Evolutionary conservation across 768 basidiomycete species (phyloP), one percentile per base, ranked within the genome.

Genomic region (Phaffia australis): DNA sequence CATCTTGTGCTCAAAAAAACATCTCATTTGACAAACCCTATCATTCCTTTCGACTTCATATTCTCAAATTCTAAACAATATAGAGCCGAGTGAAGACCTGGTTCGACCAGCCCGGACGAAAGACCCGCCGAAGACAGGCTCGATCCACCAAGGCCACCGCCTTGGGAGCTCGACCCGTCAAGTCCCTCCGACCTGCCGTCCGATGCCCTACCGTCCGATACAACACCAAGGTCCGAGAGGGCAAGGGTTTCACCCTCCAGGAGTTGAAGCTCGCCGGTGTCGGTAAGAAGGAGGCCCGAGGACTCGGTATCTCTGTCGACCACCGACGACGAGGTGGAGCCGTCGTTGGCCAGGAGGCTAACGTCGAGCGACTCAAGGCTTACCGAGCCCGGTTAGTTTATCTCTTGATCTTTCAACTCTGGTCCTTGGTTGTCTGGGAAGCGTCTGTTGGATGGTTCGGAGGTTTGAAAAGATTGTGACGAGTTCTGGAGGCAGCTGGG

Each of bases 101-200:
- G 93, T 98, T 98, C 78, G 88, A 98, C 82, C 95, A 99, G 80
- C 91, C 95, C 65, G 94, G 93, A 58, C 88, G 89, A 77, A 98
- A 98, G 81, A 87, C 92, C 78, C 88, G 89, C 78, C 84, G 95
- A 77, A 88, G 95, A 77, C 85, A 81, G 56, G 90, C 92, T 54
- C 89, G 95, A 79, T 87, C 90, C 79, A 80, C 81, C 73, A 98
- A 95, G 81, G 90, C 91, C 65, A 83, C 90, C 56, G 77, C 84
- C 69, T 87, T 95, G 65, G 95, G 95, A 72, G 89, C 91, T 71
- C 89, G 90, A 75, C 95, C 89, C 55, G 84, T 90, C 70, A 71
- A 84, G 69, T 87, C 87, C 77, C 89, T 98, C 74, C 91, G 94
- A 74, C 94, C 94, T 57, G 94, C 93, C 69, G 95, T 99, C 73